Evolutionary conservation across 306 rosid species (phyloP).

Genomic region (Quercus rubra): DNA sequence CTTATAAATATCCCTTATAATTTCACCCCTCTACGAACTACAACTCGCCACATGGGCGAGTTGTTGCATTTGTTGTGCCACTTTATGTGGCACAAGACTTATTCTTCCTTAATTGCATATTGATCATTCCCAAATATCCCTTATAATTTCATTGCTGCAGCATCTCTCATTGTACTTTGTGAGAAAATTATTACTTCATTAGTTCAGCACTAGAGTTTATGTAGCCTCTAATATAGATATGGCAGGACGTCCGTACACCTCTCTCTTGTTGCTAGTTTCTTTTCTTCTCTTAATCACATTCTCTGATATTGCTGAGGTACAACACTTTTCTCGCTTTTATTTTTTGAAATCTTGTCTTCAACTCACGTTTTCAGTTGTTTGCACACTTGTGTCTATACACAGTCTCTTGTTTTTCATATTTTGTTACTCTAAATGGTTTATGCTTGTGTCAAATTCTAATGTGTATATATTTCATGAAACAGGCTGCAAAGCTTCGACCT

Average conservation of each 20-base stretch:
- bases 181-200: not conserved
- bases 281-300: conserved; percentile 58
- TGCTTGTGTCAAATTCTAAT: conserved; percentile 1
- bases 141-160: not conserved
- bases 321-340: not conserved
- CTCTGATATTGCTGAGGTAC: conserved; percentile 59
- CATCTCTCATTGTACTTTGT: not conserved
- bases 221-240: conserved; percentile 9
- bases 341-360: not conserved
- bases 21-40: too few relatives aligned
- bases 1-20: too few relatives aligned
- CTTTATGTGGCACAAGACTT: too few relatives aligned
- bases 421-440: too few relatives aligned
- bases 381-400: too few relatives aligned
- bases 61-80: too few relatives aligned
- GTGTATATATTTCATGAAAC: conserved; percentile 3
- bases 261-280: conserved; percentile 39
- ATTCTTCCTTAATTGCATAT: too few relatives aligned
- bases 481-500: conserved; percentile 57
- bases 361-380: too few relatives aligned
- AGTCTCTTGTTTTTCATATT: too few relatives aligned
- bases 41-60: too few relatives aligned
- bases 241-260: conserved; percentile 38
- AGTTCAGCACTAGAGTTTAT: not conserved
- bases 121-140: not conserved